Base-by-base conservation (phyloP, 2,329 filamentous ascomycete genomes). In the Plenodomus biglobosus region DNA sequence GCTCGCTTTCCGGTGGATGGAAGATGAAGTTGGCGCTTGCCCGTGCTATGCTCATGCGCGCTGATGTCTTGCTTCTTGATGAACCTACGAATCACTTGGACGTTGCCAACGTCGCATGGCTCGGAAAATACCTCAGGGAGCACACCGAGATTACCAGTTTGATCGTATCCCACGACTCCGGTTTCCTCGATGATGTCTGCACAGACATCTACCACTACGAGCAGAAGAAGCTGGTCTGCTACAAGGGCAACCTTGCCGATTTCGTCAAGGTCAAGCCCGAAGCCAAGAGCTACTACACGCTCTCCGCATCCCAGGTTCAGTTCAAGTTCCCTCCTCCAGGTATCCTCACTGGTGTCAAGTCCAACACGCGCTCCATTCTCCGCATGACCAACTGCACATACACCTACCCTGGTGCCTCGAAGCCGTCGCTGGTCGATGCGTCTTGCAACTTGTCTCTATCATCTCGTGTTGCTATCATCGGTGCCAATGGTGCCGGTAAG, bases 131-230 rank as follows among this genome's bases (percentile, higher is more conserved):
- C 73, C 84, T 99, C 64, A 95, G 95, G 81, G 82, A 82, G n/a
- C 91, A 99, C 76, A 88, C 90, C 5, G 90, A 97, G 42, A 97
- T 97, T 69, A 99, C 94, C 52, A 95, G 90, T 69, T 79, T 99
- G 77, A 97, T 99, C 68, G 94, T 99, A 60, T 95, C 89, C 70
- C 94, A 99, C 88, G 94, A 99, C 82, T 97, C 92, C 2, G 87
- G 88, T 18, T 99, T 99, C 82, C 78, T 99, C 48, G 94, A 99
- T 70, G 91, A 92, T 58, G 92, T 99, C 59, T 97, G 92, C 68
- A 99, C 94, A 6, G 94, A 99, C 70, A 96, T 99, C 68, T 96
- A 96, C 78, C 94, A 99, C 78, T 99, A 99, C 76, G 94, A 99
- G 75, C 84, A 86, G 74, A 99, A 99, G 85, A 99, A 97, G 79